These are phyloP conservation scores for Oryza glaberrima DNA, from an alignment of 176 grass and related monocot species.

Conservation along the genomic window DNA sequence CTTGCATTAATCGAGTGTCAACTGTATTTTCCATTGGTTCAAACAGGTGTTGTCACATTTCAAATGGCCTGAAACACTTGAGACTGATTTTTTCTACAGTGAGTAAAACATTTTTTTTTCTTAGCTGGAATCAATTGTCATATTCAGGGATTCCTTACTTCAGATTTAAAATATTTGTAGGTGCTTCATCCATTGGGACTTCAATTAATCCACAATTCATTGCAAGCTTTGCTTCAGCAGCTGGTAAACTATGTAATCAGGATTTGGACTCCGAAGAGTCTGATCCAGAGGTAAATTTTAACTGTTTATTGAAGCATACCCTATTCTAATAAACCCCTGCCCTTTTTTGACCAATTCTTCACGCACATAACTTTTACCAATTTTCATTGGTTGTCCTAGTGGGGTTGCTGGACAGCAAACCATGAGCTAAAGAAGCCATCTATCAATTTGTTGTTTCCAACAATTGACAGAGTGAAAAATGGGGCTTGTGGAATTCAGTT, in stretches of 20 bases:
- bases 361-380: conserved; percentile 4
- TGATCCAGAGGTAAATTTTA: conserved; percentile 72
- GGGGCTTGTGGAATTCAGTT: conserved; percentile 62
- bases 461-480: conserved; percentile 75
- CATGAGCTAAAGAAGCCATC: conserved; percentile 76
- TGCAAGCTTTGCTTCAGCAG: conserved; percentile 72
- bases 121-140: neutral
- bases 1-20: conserved; percentile 2
- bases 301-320: conserved; percentile 5
- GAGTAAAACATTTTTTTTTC: conserved; percentile 17
- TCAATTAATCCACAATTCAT: conserved; percentile 83
- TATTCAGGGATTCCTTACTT: conserved; percentile 31
- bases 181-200: conserved; percentile 88
- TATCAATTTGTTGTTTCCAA: conserved; percentile 81
- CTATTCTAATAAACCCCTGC: conserved; percentile 26
- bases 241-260: conserved; percentile 61
- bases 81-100: conserved; percentile 94
- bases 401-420: conserved; percentile 78
- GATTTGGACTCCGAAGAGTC: conserved; percentile 80
- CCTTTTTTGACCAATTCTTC: conserved; percentile 28
- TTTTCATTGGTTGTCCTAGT: conserved; percentile 56
- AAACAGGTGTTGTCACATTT: conserved; percentile 72
- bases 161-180: conserved; percentile 40
- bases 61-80: conserved; percentile 86
- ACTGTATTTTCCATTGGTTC: conserved; percentile 35